Conservation (phyloP, 176 grass and related monocot genomes). For the Raddia distichophylla region DNA sequence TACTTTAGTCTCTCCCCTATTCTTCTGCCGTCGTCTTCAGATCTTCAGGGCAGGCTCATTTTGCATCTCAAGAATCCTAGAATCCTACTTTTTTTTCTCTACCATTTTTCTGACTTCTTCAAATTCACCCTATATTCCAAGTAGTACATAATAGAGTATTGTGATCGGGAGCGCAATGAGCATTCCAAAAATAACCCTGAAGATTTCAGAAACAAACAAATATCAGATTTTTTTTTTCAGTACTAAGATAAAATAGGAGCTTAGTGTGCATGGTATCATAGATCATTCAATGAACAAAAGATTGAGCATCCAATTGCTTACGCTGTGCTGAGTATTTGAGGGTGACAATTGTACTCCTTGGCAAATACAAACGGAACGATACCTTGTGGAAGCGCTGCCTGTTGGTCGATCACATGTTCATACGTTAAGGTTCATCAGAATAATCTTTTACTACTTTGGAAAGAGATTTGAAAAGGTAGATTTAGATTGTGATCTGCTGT, state of each 20-base stretch:
- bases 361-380: slow-evolving; percentile 98
- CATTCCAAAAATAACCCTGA: slow-evolving; percentile 98
- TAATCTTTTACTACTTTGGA: not conserved
- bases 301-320: slow-evolving; percentile 44
- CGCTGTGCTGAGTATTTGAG: slow-evolving; percentile 97
- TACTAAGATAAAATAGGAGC: not conserved
- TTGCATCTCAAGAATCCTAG: slow-evolving; percentile 35
- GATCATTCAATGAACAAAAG: not conserved
- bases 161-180: slow-evolving; percentile 90
- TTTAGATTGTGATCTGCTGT: not conserved
- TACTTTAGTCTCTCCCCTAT: slow-evolving; percentile 41
- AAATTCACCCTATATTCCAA: slow-evolving; percentile 64
- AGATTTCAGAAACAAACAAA: not conserved
- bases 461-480: not conserved
- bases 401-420: slow-evolving; percentile 29
- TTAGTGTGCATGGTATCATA: not conserved
- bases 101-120: slow-evolving; percentile 30
- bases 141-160: slow-evolving; percentile 91
- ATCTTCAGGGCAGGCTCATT: slow-evolving; percentile 30
- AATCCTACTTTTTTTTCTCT: slow-evolving; percentile 39
- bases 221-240: not conserved
- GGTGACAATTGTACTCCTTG: slow-evolving; percentile 97
- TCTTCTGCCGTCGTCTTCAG: slow-evolving; percentile 42
- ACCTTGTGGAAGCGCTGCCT: slow-evolving; percentile 98
- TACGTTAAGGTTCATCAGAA: not conserved